phyloP scores from a whole-genome alignment of 148 eudicot genomes.

The Oxyria digyna region DNA sequence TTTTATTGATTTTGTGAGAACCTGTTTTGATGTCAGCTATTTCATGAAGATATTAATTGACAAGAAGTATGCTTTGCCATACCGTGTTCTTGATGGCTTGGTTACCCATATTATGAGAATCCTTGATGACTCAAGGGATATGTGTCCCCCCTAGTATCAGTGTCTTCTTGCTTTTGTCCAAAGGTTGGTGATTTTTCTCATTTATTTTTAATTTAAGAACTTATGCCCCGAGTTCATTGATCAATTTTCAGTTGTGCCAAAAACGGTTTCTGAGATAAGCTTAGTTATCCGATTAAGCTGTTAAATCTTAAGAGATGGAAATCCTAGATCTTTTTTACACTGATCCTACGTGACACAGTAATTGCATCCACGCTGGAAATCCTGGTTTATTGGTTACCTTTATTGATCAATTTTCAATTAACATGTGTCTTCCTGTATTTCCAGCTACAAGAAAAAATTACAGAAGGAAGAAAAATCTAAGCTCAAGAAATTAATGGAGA shows the following conservation, averaged over 20 bases:
- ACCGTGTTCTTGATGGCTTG: slow-evolving; percentile 84
- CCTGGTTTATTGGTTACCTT: too few species aligned
- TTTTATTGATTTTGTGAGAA: background rate
- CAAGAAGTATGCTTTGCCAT: slow-evolving; percentile 87
- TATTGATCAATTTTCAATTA: too few species aligned
- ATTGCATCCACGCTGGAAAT: too few species aligned
- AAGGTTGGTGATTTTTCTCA: slow-evolving; percentile 34
- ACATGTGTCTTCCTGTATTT: too few species aligned
- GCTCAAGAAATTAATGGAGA: slow-evolving; percentile 41
- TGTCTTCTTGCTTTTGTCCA: slow-evolving; percentile 85
- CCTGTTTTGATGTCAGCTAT: slow-evolving; percentile 45
- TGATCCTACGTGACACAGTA: too few species aligned
- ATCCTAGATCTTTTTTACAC: too few species aligned
- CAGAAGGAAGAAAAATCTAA: slow-evolving; percentile 59
- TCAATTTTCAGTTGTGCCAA: background rate
- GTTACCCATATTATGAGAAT: slow-evolving; percentile 81
- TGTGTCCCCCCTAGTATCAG: slow-evolving; percentile 99
- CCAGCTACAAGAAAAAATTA: slow-evolving; percentile 74
- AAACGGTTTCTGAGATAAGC: background rate
- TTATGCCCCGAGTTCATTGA: background rate
- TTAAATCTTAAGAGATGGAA: too few species aligned
- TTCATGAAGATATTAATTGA: slow-evolving; percentile 78
- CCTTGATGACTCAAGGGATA: slow-evolving; percentile 58
- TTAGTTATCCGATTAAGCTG: background rate
- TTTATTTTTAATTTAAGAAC: background rate